Percentiles rank a stretch among this genome's conserved stretches.
phyloP scores from a whole-genome alignment of 2,329 filamentous ascomycete genomes.

The Botrytis hyacinthi region DNA sequence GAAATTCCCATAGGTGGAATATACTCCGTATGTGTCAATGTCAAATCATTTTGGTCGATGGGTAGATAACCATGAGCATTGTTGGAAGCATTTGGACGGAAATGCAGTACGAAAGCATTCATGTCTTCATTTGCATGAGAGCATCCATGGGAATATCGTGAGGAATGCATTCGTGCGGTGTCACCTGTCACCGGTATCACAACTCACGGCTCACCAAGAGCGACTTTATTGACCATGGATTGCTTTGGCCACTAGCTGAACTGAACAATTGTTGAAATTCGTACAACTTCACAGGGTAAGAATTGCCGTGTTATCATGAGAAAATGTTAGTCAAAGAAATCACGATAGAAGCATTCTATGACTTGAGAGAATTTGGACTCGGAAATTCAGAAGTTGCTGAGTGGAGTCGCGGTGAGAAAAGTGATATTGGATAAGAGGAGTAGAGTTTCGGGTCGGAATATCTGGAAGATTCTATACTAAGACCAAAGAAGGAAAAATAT shows the following conservation, averaged over 20 bases:
- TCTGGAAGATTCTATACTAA: conserved; percentile 1
- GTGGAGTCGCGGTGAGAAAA: conserved; percentile 14
- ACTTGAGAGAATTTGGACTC: background rate
- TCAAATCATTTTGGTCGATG: background rate
- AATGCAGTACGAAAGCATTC: background rate
- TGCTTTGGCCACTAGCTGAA: background rate
- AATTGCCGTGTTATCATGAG: background rate
- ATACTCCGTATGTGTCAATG: background rate
- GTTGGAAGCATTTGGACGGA: background rate
- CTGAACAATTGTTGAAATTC: background rate
- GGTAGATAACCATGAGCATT: background rate
- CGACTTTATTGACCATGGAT: background rate
- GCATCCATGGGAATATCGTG: background rate
- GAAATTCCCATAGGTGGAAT: background rate
- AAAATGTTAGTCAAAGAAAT: conserved; percentile 9
- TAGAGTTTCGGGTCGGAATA: conserved; percentile 2
- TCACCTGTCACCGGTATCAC: conserved; percentile 10
- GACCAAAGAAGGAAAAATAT: background rate
- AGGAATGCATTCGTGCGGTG: conserved; percentile 1
- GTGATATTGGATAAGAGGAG: background rate
- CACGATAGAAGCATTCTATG: background rate
- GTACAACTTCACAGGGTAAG: background rate
- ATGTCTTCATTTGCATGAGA: background rate
- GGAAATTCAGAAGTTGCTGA: background rate
- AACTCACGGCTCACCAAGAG: background rate